phyloP scores from a whole-genome alignment of 495 filamentous ascomycete species.

The Hypoxylon fuscum region DNA sequence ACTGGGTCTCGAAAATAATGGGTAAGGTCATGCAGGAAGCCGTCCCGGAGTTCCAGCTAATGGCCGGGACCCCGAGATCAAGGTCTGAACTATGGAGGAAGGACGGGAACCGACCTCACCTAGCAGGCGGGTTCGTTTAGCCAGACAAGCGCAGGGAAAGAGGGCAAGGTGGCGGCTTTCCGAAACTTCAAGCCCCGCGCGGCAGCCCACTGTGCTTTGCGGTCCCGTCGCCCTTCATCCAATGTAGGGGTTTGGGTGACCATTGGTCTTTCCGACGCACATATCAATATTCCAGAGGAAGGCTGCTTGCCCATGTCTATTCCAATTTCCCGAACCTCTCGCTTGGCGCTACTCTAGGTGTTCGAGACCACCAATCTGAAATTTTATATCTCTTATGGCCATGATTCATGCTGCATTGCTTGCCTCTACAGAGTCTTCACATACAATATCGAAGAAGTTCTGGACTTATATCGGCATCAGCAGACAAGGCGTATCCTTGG shows the following conservation, averaged over 20 bases:
- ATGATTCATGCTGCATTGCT: conserved; percentile 1
- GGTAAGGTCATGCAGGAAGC: conserved; percentile 38
- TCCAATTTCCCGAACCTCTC: conserved; percentile 13
- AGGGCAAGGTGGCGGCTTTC: conserved; percentile 23
- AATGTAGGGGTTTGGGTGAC: neutral
- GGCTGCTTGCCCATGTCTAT: conserved; percentile 11
- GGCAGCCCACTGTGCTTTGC: conserved; percentile 8
- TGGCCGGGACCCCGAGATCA: conserved; percentile 31
- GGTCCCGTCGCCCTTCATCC: conserved; percentile 11
- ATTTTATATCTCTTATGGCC: conserved; percentile 4
- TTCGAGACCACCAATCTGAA: conserved; percentile 8
- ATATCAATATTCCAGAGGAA: conserved; percentile 15
- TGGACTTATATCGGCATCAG: conserved; percentile 8
- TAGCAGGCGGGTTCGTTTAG: conserved; percentile 15
- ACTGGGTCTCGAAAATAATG: conserved; percentile 42
- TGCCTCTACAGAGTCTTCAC: neutral
- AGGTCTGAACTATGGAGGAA: conserved; percentile 21
- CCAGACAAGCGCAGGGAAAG: conserved; percentile 12
- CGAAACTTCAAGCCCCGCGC: conserved; percentile 29
- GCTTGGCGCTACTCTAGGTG: conserved; percentile 2
- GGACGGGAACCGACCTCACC: conserved; percentile 35
- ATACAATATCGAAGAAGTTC: conserved; percentile 11
- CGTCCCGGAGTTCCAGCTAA: conserved; percentile 35
- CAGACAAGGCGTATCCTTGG: conserved; percentile 32
- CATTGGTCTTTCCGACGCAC: conserved; percentile 22